Percentiles rank a stretch among this genome's conserved stretches.
Conservation (phyloP, 495 filamentous ascomycete species). For the Cercophora samala region DNA sequence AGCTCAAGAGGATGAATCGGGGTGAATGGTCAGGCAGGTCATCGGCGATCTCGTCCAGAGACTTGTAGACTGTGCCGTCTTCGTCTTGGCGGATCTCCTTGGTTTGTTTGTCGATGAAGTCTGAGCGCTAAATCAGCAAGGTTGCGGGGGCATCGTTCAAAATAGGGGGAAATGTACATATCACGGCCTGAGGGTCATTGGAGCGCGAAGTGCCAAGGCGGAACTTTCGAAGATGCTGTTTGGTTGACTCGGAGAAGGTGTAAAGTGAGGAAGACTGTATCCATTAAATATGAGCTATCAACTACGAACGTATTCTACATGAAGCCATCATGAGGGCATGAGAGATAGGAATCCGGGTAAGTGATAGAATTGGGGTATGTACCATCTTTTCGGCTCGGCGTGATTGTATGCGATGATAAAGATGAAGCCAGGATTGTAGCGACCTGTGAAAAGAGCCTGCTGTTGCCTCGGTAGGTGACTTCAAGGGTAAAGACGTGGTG, state of each 20-base stretch:
- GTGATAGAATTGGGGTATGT: background rate
- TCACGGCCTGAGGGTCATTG: conserved; percentile 83
- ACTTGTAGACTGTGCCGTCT: conserved; percentile 66
- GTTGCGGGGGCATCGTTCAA: conserved; percentile 15
- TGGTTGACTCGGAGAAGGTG: conserved; percentile 85
- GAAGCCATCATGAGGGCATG: background rate
- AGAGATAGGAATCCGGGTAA: background rate
- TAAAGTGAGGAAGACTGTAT: conserved; percentile 71
- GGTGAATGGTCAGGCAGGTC: conserved; percentile 92
- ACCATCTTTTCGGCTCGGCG: background rate
- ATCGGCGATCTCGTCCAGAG: conserved; percentile 73
- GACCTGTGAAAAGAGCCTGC: too few relatives aligned
- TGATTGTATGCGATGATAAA: background rate
- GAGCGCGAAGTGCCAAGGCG: conserved; percentile 83
- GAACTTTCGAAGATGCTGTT: conserved; percentile 85
- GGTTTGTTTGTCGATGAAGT: conserved; percentile 79
- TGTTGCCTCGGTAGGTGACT: background rate
- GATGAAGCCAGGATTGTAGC: background rate
- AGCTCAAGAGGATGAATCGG: conserved; percentile 83
- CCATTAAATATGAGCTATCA: background rate
- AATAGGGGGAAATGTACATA: conserved; percentile 61
- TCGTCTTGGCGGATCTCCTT: conserved; percentile 83
- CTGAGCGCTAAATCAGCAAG: conserved; percentile 37
- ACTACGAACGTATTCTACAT: background rate
- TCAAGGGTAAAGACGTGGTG: background rate